These are phyloP conservation scores for Irpex lacteus DNA, from an alignment of 1,284 basidiomycete genomes.

Conservation along the genomic window DNA sequence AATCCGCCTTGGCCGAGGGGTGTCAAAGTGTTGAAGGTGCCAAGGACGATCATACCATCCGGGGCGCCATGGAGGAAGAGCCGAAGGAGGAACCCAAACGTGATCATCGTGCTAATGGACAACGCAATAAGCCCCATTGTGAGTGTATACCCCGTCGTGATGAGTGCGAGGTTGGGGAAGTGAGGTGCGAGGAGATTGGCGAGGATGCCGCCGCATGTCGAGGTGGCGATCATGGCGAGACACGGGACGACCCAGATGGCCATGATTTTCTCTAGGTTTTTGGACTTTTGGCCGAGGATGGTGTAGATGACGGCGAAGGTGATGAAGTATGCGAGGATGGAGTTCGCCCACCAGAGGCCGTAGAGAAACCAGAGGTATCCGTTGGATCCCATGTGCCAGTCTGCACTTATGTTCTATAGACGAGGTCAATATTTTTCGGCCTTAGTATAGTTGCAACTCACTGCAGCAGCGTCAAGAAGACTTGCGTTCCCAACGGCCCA, in stretches of 20 bases:
- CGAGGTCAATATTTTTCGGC: background rate
- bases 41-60: constrained; percentile 10
- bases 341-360: constrained; percentile 59
- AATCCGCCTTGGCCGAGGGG: constrained; percentile 43
- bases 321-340: constrained; percentile 39
- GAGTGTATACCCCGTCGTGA: constrained; percentile 43
- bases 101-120: constrained; percentile 40
- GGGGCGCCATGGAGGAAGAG: constrained; percentile 36
- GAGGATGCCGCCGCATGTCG: constrained; percentile 51
- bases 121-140: constrained; percentile 47
- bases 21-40: constrained; percentile 11
- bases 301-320: constrained; percentile 50
- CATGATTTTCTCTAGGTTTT: constrained; percentile 39
- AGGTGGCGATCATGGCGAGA: constrained; percentile 53
- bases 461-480: constrained; percentile 29
- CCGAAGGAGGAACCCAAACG: constrained; percentile 35
- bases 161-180: constrained; percentile 36
- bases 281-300: constrained; percentile 45
- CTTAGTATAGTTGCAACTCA: background rate
- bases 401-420: constrained; percentile 20
- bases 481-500: constrained; percentile 56
- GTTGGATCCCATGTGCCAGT: constrained; percentile 33
- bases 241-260: constrained; percentile 58
- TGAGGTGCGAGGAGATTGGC: constrained; percentile 35
- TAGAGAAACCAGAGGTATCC: constrained; percentile 46